Conservation (phyloP, 2,329 filamentous ascomycete species). For the Sclerotinia sclerotiorum region DNA sequence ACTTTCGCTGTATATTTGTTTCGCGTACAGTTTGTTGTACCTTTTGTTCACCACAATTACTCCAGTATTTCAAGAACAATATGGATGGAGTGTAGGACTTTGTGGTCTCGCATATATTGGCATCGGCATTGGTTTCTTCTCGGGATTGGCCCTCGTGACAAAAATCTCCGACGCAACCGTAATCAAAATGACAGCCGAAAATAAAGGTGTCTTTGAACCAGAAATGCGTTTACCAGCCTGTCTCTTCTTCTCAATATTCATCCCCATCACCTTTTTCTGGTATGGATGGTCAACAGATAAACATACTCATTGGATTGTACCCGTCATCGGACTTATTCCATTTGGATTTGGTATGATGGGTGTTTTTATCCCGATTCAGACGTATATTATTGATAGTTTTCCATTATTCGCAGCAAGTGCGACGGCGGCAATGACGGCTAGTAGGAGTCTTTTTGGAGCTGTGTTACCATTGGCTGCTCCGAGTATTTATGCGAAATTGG, state of each 20-base stretch:
- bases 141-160: slow-evolving; percentile 45
- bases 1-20: slow-evolving; percentile 79
- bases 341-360: slow-evolving; percentile 49
- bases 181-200: slow-evolving; percentile 46
- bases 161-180: slow-evolving; percentile 47
- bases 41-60: slow-evolving; percentile 52
- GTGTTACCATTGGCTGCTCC: slow-evolving; percentile 52
- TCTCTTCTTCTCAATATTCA: slow-evolving; percentile 44
- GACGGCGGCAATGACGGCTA: slow-evolving; percentile 43
- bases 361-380: slow-evolving; percentile 46
- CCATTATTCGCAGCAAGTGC: slow-evolving; percentile 44
- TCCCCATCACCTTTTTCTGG: slow-evolving; percentile 50
- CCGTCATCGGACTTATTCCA: slow-evolving; percentile 43
- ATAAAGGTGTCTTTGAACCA: slow-evolving; percentile 39
- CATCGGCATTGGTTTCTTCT: slow-evolving; percentile 44
- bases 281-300: slow-evolving; percentile 48
- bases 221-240: slow-evolving; percentile 47
- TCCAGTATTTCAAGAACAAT: slow-evolving; percentile 48
- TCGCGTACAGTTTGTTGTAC: slow-evolving; percentile 54
- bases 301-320: slow-evolving; percentile 46
- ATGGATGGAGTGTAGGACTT: slow-evolving; percentile 44
- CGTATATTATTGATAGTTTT: slow-evolving; percentile 49
- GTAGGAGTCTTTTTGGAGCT: slow-evolving; percentile 49
- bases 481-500: slow-evolving; percentile 45
- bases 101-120: slow-evolving; percentile 46